Evolutionary conservation across 768 basidiomycete genomes (phyloP).

Genomic region (Hortiboletus flavorubellus): DNA sequence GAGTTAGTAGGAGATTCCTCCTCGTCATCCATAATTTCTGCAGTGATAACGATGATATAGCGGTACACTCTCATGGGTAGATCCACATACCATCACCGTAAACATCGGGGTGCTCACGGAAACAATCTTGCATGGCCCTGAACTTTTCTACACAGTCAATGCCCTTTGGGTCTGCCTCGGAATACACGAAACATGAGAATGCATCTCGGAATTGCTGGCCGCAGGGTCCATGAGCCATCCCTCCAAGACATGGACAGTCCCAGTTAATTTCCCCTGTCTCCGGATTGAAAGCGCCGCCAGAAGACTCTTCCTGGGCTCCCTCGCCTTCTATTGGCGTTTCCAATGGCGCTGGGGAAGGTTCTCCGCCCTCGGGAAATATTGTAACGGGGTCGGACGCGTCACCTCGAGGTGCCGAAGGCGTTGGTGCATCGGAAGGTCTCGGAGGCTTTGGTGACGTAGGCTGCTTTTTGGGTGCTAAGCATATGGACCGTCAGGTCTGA

Average conservation of each 20-base stretch:
- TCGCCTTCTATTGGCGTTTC: conserved; percentile 19
- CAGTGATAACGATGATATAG: conserved; percentile 2
- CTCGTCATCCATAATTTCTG: conserved; percentile 70
- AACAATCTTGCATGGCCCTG: conserved; percentile 96
- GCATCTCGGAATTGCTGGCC: conserved; percentile 91
- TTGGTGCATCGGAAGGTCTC: conserved; percentile 18
- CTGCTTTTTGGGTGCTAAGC: conserved; percentile 20
- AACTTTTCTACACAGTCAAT: conserved; percentile 98
- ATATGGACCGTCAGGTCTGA: neutral
- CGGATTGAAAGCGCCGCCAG: conserved; percentile 79
- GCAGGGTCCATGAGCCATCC: conserved; percentile 98
- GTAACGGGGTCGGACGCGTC: conserved; percentile 16
- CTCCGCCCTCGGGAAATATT: conserved; percentile 1
- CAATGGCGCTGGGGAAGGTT: conserved; percentile 6
- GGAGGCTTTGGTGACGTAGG: conserved; percentile 1
- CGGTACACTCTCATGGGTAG: neutral
- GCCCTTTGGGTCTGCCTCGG: conserved; percentile 94
- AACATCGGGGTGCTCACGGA: conserved; percentile 92
- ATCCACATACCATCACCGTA: conserved; percentile 80
- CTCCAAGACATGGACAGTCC: conserved; percentile 98
- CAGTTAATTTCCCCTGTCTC: conserved; percentile 99
- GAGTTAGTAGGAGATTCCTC: conserved; percentile 33
- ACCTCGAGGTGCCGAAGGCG: conserved; percentile 11
- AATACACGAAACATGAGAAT: conserved; percentile 95
- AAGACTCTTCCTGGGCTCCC: conserved; percentile 26